phyloP scores from a whole-genome alignment of 768 basidiomycete genomes.

The Tremella yokohamensis region DNA sequence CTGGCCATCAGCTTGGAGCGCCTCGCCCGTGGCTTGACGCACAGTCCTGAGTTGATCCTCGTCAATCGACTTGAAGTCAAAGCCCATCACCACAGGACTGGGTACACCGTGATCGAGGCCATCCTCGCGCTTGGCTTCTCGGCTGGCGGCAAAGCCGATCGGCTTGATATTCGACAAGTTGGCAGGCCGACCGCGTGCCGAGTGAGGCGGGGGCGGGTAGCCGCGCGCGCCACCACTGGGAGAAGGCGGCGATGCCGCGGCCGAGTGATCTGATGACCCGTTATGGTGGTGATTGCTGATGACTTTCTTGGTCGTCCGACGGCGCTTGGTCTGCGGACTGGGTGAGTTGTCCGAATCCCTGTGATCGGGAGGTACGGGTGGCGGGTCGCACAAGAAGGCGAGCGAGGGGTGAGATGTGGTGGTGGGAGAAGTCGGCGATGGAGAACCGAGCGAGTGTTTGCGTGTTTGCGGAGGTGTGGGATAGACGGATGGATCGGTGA shows the following conservation, averaged over 20 bases:
- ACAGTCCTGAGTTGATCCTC: constrained; percentile 44
- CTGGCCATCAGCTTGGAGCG: constrained; percentile 21
- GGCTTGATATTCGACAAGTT: constrained; percentile 39
- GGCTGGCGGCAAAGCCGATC: constrained; percentile 40
- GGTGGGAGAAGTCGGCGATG: neutral
- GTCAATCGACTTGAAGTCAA: constrained; percentile 43
- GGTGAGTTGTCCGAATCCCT: neutral
- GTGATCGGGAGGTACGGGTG: neutral
- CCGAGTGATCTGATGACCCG: neutral
- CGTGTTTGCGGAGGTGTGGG: neutral
- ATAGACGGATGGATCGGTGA: neutral
- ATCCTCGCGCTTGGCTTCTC: constrained; percentile 30
- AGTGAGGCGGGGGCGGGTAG: neutral
- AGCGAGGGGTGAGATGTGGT: constrained; percentile 1
- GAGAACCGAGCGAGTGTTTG: neutral
- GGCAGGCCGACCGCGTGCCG: constrained; percentile 18
- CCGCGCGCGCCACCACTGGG: neutral
- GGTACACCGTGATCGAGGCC: constrained; percentile 25
- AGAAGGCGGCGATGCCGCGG: neutral
- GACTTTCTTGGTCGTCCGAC: neutral
- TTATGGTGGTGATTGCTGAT: too few species aligned
- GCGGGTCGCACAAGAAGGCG: constrained; percentile 7
- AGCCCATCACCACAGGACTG: constrained; percentile 46
- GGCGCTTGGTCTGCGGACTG: constrained; percentile 3
- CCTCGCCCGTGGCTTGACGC: neutral